Base-by-base conservation (phyloP, 192 early-diverging fungal genomes). In the Backusella westeae region DNA sequence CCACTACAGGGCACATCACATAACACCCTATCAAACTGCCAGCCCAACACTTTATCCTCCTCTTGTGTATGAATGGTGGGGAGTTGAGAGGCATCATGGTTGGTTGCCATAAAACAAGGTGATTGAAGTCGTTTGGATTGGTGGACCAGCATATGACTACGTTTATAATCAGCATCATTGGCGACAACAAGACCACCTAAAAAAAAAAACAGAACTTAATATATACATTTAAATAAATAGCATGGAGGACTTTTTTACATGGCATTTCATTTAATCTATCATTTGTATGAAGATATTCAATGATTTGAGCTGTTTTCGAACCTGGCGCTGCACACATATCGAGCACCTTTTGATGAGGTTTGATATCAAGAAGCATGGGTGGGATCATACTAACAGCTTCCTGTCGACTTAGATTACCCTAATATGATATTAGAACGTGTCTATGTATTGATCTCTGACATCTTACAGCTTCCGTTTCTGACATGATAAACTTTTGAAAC, bases 241-340 rank as follows among this genome's bases (percentile, higher is more conserved):
- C 38, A 39, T 12, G 3, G 34, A n/a, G 52, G 0, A 44, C 46
- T 32, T 3, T 78, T 78, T 59, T 81, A 89, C 87, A 44, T 39
- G 92, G 90, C 21, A 87, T 77, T 67, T 83, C 73, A 32, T 86
- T 90, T 10, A 75, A 59, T 35, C 78, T 82, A 49, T 85, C 89
- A 70, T 90, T 90, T 39, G 83, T 89, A 77, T 92, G 93, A 65
- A 94, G 83, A 69, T 90, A 90, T 83, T 95, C 93, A 67, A 95
- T 84, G 56, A 94, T 87, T 88, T 98, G 98, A 39, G 94, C 95
- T 34, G 98, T 98, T 85, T 99, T 99, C 76, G 94, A 96, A 75
- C 98, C 98, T 15, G 98, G 98, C 42, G 98, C 96, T 38, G 98
- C 98, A 80, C 98, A 99, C 97, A 95, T 98, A 69, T 96, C 94